A percentile compares a stretch with the other conserved stretches of the same genome.
phyloP scores from a whole-genome alignment of 148 eudicot genomes.

The Rhododendron simsii region DNA sequence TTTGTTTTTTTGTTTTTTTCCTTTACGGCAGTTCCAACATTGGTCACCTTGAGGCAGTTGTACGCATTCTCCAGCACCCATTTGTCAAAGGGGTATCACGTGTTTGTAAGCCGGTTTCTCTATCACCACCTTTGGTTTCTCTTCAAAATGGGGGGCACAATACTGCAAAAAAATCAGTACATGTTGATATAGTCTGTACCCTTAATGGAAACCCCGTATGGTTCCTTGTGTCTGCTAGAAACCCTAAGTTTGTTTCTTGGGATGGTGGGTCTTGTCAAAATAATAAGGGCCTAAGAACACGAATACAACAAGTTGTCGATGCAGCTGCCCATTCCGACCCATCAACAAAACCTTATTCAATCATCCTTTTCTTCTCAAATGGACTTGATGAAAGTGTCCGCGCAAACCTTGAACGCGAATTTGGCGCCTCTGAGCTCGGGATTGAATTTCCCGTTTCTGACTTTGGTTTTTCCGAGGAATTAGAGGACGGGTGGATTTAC shows the following conservation, averaged over 20 bases:
- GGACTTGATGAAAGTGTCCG: conserved; percentile 45
- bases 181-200: conserved; percentile 77
- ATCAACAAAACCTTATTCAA: conserved; percentile 47
- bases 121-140: conserved; percentile 22
- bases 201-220: conserved; percentile 71
- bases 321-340: conserved; percentile 48
- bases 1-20: not conserved
- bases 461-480: conserved; percentile 36
- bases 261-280: conserved; percentile 27
- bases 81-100: conserved; percentile 75
- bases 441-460: conserved; percentile 36
- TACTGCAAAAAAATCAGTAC: conserved; percentile 17
- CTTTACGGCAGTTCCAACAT: conserved; percentile 56
- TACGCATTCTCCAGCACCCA: conserved; percentile 74
- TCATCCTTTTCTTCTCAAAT: conserved; percentile 75
- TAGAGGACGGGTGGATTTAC: conserved; percentile 69
- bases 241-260: conserved; percentile 76
- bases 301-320: conserved; percentile 44
- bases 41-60: conserved; percentile 79
- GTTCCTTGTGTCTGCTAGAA: conserved; percentile 88
- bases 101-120: conserved; percentile 67
- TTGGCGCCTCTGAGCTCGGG: conserved; percentile 43
- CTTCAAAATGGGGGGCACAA: conserved; percentile 6
- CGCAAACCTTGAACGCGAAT: conserved; percentile 38
- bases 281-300: conserved; percentile 45